Evolutionary conservation across 305 asterid genomes (phyloP), one percentile per base, ranked within the genome.

Genomic region (Andrographis paniculata): DNA sequence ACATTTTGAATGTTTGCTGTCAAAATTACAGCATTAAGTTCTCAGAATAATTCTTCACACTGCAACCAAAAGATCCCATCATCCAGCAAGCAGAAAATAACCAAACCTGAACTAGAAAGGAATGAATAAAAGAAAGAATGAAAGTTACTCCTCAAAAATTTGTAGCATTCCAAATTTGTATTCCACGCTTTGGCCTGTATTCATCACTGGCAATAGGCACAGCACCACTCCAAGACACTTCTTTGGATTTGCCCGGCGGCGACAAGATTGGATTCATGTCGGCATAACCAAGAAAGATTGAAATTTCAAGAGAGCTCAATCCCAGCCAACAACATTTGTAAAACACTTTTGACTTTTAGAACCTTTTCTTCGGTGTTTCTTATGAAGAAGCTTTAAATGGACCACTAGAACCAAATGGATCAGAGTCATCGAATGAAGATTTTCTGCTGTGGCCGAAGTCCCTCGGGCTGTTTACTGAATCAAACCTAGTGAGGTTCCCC

Each of bases 371-470:
- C 0, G 73, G 60, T 17, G 71, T 64, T 47, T 74, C 91, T n/a
- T n/a, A n/a, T 1, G 84, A 75, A 1, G 95, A 78, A 61, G 80
- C 91, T 77, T 82, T 89, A 63, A 89, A 89, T 17, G 98, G 94
- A 39, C 98, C 95, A 20, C 66, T 85, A 7, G 88, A 75, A 37
- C 95, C 95, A 45, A 85, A 89, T 6, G 94, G 94, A 38, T 89
- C 98, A 9, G 82, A 54, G 56, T 89, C 96, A 6, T 89, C 98
- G 56, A 85, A 85, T 2, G 97, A 82, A 68, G 43, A 82, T 36
- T 65, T 78, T 48, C 75, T 70, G 68, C 83, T 43, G 19, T 75
- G 86, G 20, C 76, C 84, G 38, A 75, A 77, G 49, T 87, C 78
- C 44, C 63, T 64, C 16, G 79, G 62, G 70, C 95, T 88, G 66